phyloP scores from a whole-genome alignment of 805 yeast genomes.

The Barnettozyma salicaria region DNA sequence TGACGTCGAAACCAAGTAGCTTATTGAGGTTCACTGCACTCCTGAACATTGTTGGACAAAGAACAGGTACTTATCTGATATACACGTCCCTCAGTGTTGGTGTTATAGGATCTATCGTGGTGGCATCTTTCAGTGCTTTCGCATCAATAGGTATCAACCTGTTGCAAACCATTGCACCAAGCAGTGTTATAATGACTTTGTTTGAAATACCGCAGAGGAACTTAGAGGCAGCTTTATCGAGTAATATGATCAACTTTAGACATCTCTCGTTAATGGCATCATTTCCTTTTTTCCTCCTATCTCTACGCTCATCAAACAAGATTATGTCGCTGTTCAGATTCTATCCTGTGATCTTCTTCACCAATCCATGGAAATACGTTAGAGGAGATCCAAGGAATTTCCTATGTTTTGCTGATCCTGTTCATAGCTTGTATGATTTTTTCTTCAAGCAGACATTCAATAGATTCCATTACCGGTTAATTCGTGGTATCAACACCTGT shows the following conservation, averaged over 20 bases:
- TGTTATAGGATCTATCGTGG: constrained; percentile 20
- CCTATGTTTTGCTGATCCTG: constrained; percentile 10
- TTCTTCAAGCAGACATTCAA: constrained; percentile 26
- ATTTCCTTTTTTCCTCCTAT: constrained; percentile 28
- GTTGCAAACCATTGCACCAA: constrained; percentile 27
- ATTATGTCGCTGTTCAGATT: constrained; percentile 7
- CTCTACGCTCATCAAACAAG: constrained; percentile 18
- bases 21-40: constrained; percentile 12
- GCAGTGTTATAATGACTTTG: constrained; percentile 27
- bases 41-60: constrained; percentile 16
- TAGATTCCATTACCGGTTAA: constrained; percentile 32
- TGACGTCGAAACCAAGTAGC: constrained; percentile 20
- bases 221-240: constrained; percentile 14
- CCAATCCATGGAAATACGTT: neutral
- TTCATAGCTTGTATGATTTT: constrained; percentile 15
- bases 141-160: constrained; percentile 28
- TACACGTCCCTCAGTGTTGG: constrained; percentile 15
- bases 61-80: constrained; percentile 1
- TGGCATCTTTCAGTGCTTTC: constrained; percentile 19
- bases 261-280: constrained; percentile 22
- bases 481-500: constrained; percentile 29
- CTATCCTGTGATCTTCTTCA: constrained; percentile 22
- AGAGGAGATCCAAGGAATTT: constrained; percentile 12
- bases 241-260: constrained; percentile 7
- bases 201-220: constrained; percentile 22